phyloP scores from a whole-genome alignment of 441 rosid genomes.

The Gossypium gossypioides region DNA sequence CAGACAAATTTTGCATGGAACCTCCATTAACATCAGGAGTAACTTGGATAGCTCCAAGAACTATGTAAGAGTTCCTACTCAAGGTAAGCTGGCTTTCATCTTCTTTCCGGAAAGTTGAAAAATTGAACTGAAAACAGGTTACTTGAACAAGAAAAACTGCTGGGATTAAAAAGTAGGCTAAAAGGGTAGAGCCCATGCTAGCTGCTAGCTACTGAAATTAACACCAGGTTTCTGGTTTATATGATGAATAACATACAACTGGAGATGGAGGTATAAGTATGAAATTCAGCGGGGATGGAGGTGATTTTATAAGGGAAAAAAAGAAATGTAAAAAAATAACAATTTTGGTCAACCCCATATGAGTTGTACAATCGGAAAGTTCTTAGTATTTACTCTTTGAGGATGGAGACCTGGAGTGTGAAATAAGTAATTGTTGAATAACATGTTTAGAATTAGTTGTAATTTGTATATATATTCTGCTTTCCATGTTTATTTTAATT shows the following conservation, averaged over 20 bases:
- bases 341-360: not conserved
- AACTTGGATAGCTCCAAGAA: constrained; percentile 39
- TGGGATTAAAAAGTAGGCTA: not conserved
- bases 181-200: not conserved
- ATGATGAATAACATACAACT: not conserved
- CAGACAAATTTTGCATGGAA: constrained; percentile 16
- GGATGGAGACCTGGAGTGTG: no score
- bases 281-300: not conserved
- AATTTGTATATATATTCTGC: no score
- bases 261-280: not conserved
- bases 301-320: not conserved
- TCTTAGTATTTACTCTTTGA: no score
- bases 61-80: constrained; percentile 12
- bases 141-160: not conserved
- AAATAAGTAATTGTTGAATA: no score
- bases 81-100: not conserved
- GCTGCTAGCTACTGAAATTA: not conserved
- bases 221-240: not conserved
- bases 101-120: constrained; percentile 12
- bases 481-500: no score
- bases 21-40: constrained; percentile 33
- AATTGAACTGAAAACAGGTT: constrained; percentile 25
- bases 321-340: not conserved
- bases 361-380: not conserved
- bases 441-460: no score